Conservation (phyloP, 257 asterid species). For the Fraxinus cuspidata region DNA sequence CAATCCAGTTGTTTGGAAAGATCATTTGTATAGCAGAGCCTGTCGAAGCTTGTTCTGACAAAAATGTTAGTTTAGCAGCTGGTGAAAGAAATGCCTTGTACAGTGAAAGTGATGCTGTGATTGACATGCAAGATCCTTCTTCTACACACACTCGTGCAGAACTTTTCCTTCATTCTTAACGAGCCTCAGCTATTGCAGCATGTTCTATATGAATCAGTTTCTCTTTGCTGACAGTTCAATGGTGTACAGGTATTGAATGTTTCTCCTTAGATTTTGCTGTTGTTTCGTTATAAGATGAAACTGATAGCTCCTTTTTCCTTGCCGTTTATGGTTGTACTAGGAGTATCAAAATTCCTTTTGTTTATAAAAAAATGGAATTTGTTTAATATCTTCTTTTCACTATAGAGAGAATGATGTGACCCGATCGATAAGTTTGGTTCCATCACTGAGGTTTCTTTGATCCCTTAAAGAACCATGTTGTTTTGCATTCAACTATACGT, state of each 20-base stretch:
- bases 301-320: background rate
- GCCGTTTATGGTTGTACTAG: background rate
- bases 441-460: too few relatives aligned
- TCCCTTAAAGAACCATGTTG: background rate
- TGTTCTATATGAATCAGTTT: slow-evolving; percentile 2
- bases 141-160: background rate
- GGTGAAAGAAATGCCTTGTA: background rate
- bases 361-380: background rate
- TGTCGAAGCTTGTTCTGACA: slow-evolving; percentile 16
- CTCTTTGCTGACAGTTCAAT: slow-evolving; percentile 5
- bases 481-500: background rate
- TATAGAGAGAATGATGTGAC: background rate
- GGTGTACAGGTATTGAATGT: slow-evolving; percentile 24
- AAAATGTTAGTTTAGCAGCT: background rate
- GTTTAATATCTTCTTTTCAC: background rate
- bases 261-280: background rate
- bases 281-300: background rate
- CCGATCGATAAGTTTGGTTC: too few relatives aligned
- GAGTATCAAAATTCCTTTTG: background rate
- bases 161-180: background rate
- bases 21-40: slow-evolving; percentile 31
- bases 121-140: background rate
- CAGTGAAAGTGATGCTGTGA: background rate
- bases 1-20: slow-evolving; percentile 56
- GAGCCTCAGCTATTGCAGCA: slow-evolving; percentile 9